Evolutionary conservation across 2,329 filamentous ascomycete species (phyloP).

Genomic region (Sarocladiaceae sp.): DNA sequence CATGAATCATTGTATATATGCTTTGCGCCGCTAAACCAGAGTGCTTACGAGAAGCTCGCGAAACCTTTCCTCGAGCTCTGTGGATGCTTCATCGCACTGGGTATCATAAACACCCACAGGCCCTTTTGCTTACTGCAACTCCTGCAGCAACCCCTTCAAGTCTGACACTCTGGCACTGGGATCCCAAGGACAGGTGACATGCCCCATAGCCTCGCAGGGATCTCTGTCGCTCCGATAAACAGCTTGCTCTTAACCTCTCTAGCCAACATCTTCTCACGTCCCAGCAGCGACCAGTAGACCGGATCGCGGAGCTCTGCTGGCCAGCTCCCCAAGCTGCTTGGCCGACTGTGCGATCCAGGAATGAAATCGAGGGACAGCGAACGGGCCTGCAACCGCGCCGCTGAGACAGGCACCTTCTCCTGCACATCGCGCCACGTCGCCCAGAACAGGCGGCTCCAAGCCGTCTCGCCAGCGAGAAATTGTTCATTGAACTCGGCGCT

Average conservation of each 20-base stretch:
- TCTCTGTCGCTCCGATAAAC: slow-evolving; percentile 18
- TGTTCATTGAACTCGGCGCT: slow-evolving; percentile 17
- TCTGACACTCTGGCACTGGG: slow-evolving; percentile 10
- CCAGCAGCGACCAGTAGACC: slow-evolving; percentile 12
- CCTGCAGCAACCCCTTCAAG: background rate
- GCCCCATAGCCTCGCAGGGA: slow-evolving; percentile 18
- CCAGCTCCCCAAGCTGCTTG: slow-evolving; percentile 3
- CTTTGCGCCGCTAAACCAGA: too few relatives aligned
- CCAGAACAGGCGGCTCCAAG: slow-evolving; percentile 24
- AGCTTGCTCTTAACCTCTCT: slow-evolving; percentile 14
- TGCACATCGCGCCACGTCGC: slow-evolving; percentile 10
- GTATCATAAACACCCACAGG: background rate
- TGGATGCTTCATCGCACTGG: background rate
- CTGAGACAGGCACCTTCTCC: slow-evolving; percentile 8
- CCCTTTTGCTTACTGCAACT: too few relatives aligned
- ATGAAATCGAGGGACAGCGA: slow-evolving; percentile 4
- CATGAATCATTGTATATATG: too few relatives aligned
- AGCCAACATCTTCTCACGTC: slow-evolving; percentile 11
- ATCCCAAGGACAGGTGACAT: slow-evolving; percentile 18
- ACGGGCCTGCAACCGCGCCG: background rate
- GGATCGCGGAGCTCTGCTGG: slow-evolving; percentile 9
- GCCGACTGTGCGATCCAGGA: background rate
- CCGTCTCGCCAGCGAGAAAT: slow-evolving; percentile 17
- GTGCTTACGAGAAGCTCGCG: too few relatives aligned
- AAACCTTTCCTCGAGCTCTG: too few relatives aligned